Evolutionary conservation across 257 asterid species (phyloP), one percentile per base, ranked within the genome.

Genomic region (Linderniella brevidens): DNA sequence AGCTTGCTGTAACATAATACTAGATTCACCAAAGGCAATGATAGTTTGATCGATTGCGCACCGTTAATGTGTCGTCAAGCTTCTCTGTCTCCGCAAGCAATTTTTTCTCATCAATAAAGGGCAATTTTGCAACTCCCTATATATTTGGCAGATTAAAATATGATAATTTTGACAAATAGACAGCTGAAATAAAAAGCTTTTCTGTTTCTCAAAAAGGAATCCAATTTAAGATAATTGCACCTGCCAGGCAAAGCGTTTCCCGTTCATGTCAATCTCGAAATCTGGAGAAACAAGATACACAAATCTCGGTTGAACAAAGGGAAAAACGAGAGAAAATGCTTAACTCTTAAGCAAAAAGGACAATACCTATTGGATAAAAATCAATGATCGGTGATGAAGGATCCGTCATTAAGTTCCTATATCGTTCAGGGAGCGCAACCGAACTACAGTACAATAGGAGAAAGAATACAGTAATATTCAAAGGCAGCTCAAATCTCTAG

Each of bases 211-310:
- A 25, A 40, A 58, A 48, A 53, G 17, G 45, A 40, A 53, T 52
- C 41, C 16, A 15, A 41, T 13, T 41, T 11, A 25, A 8, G 14
- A 40, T 41, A 41, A 52, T 59, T 35, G 52, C 47, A 78, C 98
- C 95, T 90, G 98, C 96, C 98, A 85, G 36, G 96, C 83, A 59
- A 81, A 79, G 59, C 94, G 93, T 84, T 90, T 88, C 50, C 98
- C 94, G 35, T 79, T 78, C 98, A 90, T 90, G 73, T 90, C 96
- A 50, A 85, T 67, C 58, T 85, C 95, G 68, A 90, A 80, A 64
- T 85, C 96, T 90, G 63, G 62, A 36, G 46, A 54, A 19, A 51
- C 20, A 44, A 49, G 35, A 58, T 25, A 25, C 32, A 25, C 32
- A 25, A 11, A 61, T 36, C 60, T 35, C 45, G 35, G 55, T 57